Evolutionary conservation across 2,329 filamentous ascomycete species (phyloP).

Genomic region (Metarhizium guizhouense): DNA sequence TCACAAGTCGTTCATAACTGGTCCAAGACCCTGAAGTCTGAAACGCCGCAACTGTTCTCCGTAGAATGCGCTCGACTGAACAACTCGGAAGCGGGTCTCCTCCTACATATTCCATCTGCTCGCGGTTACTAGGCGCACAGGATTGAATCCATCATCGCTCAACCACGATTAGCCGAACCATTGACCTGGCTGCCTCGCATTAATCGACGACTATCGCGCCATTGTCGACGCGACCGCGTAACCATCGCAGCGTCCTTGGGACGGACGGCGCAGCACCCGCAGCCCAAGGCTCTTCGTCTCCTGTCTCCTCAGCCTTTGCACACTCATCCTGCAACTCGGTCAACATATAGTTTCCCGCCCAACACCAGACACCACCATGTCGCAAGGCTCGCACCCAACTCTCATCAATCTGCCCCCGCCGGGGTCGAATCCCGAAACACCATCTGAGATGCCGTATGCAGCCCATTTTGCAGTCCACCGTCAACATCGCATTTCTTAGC

Average conservation of each 20-base stretch:
- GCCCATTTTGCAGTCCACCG: not conserved
- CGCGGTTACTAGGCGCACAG: not conserved
- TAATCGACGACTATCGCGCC: not conserved
- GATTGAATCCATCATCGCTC: not conserved
- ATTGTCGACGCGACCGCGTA: not conserved
- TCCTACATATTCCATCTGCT: not conserved
- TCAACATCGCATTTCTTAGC: conserved; percentile 11
- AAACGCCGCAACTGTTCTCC: not conserved
- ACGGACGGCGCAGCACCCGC: not conserved
- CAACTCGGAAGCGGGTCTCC: not conserved
- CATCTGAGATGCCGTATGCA: conserved; percentile 79
- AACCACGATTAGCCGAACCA: not conserved
- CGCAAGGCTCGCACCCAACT: conserved; percentile 46
- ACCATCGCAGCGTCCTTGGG: not conserved
- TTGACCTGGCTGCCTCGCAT: not conserved
- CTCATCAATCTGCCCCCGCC: conserved; percentile 79
- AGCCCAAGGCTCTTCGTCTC: not conserved
- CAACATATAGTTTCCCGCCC: not conserved
- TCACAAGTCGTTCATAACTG: not conserved
- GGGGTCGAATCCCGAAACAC: conserved; percentile 74
- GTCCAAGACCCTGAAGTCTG: not conserved
- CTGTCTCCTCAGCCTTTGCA: too few species aligned
- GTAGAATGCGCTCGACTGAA: not conserved
- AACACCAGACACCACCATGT: conserved; percentile 17
- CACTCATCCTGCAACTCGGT: too few species aligned